Base-by-base conservation (phyloP, 2,329 filamentous ascomycete genomes). In the Fusarium piperis region DNA sequence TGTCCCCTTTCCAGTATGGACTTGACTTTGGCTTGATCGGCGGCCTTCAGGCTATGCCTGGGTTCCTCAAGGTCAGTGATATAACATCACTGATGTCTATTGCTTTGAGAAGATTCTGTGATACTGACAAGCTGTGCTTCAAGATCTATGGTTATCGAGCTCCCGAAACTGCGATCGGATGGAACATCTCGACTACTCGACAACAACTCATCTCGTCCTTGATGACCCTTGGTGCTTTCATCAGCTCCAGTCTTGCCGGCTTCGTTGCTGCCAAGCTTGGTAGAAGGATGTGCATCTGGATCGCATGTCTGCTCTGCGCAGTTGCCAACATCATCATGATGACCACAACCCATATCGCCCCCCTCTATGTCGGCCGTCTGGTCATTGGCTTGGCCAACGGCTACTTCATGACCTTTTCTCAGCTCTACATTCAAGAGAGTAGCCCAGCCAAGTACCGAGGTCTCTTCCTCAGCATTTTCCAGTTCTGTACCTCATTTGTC, bases 251-350 rank as follows among this genome's bases (percentile, higher is more conserved):
- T 20, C 63, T 75, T 2, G 73, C 73, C 2, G 73, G 73, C 0
- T 65, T 75, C n/a, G 65, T 39, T 0, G 73, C 73, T 1, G 57
- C 64, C 2, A 70, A 70, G 3, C 36, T 75, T 10, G 73, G 73
- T 9, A 65, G 73, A 10, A 72, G 48, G 12, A 63, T 33, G 36
- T 75, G 73, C 28, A 58, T 75, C 32, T 59, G 68, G 41, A n/a
- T 72, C 13, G 73, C 73, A 11, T 75, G 73, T n/a, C 2, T 72
- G 3, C 64, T 75, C 7, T 75, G 73, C 41, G 71, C 59, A 2
- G 55, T 66, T 10, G 62, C 73, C 2, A 75, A 75, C 30, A 64
- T 75, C 15, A 71, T 75, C n/a, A 75, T 75, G 73, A 75, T 75
- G 73, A 57, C 73, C 0, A 75, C 73, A 2, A 68, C 64, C 1